Conservation (phyloP, 1,284 basidiomycete species). For the Cryptococcus deneoformans region DNA sequence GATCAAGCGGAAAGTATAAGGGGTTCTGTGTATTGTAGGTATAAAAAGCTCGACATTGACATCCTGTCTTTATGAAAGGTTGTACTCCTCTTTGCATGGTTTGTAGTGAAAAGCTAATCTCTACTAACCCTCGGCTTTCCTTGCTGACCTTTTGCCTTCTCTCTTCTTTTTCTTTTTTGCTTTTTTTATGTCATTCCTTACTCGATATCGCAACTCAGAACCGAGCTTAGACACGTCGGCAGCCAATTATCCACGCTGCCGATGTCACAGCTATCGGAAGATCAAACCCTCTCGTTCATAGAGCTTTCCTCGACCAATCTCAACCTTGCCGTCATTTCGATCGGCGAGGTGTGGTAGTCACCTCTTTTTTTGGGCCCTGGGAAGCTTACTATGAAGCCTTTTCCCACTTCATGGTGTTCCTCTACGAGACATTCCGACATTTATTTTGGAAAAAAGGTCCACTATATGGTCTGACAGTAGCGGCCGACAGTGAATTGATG, state of each 20-base stretch:
- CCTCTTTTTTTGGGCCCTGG: neutral
- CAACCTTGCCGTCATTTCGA: too few species aligned
- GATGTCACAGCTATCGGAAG: conserved; percentile 42
- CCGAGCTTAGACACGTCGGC: conserved; percentile 40
- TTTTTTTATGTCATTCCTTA: neutral
- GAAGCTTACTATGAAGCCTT: too few species aligned
- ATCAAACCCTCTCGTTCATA: conserved; percentile 5
- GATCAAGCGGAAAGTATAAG: conserved; percentile 63
- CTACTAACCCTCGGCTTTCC: neutral
- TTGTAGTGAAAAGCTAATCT: too few species aligned
- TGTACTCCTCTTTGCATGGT: neutral
- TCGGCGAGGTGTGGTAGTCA: too few species aligned
- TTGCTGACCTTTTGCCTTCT: neutral
- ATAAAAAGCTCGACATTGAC: neutral
- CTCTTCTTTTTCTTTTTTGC: neutral
- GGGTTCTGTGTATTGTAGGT: neutral
- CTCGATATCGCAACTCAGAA: conserved; percentile 1
- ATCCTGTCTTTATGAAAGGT: neutral
- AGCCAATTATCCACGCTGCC: conserved; percentile 22
- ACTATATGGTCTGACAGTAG: too few species aligned
- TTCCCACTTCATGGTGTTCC: too few species aligned
- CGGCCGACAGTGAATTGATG: too few species aligned
- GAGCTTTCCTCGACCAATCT: too few species aligned
- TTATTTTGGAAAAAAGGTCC: too few species aligned
- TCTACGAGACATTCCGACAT: neutral